Conservation (phyloP, 345 rosid species). For the Populus nigra region DNA sequence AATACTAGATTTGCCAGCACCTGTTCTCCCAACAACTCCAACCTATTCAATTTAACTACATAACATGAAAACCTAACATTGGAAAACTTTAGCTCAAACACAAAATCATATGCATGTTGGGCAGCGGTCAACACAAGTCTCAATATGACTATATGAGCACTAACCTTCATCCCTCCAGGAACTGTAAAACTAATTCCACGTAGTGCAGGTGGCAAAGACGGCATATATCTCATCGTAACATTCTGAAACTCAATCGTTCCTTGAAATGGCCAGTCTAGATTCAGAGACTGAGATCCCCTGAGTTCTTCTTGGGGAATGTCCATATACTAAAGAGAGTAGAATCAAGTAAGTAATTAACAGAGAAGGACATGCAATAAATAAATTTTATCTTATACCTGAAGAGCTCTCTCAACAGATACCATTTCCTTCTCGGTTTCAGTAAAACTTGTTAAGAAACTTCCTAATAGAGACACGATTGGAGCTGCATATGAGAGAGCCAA, state of each 20-base stretch:
- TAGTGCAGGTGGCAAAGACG: slow-evolving; percentile 71
- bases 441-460: slow-evolving; percentile 84
- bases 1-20: slow-evolving; percentile 90
- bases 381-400: slow-evolving; percentile 50
- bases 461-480: slow-evolving; percentile 76
- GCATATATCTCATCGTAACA: slow-evolving; percentile 75
- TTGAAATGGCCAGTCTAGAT: slow-evolving; percentile 62
- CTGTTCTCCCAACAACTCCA: slow-evolving; percentile 91
- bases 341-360: slow-evolving; percentile 14
- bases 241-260: slow-evolving; percentile 72
- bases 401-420: slow-evolving; percentile 87
- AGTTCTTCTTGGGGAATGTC: slow-evolving; percentile 82
- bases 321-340: slow-evolving; percentile 57
- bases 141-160: slow-evolving; percentile 9
- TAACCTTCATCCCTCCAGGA: slow-evolving; percentile 67
- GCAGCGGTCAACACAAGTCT: background rate
- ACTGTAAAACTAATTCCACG: slow-evolving; percentile 53
- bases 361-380: background rate
- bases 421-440: slow-evolving; percentile 96
- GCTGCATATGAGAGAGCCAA: slow-evolving; percentile 91
- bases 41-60: slow-evolving; percentile 43
- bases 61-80: background rate
- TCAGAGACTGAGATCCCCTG: slow-evolving; percentile 42
- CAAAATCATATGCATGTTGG: slow-evolving; percentile 6
- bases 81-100: background rate